A percentile compares a stretch with the other conserved stretches of the same genome.
Evolutionary conservation across 495 filamentous ascomycete species (phyloP).

Genomic region (Aspergillus conjunctus): DNA sequence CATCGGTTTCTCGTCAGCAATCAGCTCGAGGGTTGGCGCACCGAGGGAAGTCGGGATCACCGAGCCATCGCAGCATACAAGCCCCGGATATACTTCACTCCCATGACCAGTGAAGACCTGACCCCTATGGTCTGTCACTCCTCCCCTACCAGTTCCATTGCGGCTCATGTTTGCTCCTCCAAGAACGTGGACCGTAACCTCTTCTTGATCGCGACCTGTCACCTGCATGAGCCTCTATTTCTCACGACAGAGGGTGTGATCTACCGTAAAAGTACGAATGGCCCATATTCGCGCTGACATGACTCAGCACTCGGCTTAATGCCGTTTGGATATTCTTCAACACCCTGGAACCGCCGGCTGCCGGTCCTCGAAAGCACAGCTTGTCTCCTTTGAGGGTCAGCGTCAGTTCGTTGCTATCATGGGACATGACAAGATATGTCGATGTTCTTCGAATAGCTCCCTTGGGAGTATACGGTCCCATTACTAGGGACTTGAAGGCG

Average conservation of each 20-base stretch:
- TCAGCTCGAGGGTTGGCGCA: not conserved
- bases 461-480: constrained; percentile 58
- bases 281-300: constrained; percentile 18
- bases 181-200: constrained; percentile 70
- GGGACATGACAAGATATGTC: constrained; percentile 71
- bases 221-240: not conserved
- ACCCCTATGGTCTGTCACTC: constrained; percentile 66
- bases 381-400: constrained; percentile 58
- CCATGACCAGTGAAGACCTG: constrained; percentile 59
- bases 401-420: constrained; percentile 66
- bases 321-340: not conserved
- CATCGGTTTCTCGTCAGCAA: not conserved
- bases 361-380: constrained; percentile 11
- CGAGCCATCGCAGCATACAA: constrained; percentile 65
- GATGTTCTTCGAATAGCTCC: constrained; percentile 62
- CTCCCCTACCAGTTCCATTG: constrained; percentile 57
- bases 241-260: not conserved
- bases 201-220: constrained; percentile 39
- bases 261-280: constrained; percentile 22
- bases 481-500: constrained; percentile 50
- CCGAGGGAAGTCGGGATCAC: constrained; percentile 65
- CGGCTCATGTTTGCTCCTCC: constrained; percentile 66
- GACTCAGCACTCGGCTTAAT: not conserved
- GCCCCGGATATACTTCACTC: constrained; percentile 53
- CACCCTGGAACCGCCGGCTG: constrained; percentile 13